Evolutionary conservation across 2,329 filamentous ascomycete genomes (phyloP).

Genomic region (Fusarium sp.): DNA sequence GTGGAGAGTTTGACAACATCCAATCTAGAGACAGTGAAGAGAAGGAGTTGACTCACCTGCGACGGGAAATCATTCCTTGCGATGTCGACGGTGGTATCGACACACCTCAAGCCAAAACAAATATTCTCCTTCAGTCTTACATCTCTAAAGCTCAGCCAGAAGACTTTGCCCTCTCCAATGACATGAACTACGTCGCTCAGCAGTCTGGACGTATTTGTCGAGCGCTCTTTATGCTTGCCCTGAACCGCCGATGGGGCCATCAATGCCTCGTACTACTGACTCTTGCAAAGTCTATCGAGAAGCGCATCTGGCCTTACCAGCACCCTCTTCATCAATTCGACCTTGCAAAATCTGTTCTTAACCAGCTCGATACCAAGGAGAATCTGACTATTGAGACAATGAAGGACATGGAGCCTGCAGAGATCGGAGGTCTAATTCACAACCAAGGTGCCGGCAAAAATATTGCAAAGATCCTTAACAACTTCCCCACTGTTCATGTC

Average conservation of each 20-base stretch:
- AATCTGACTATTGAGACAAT: conserved; percentile 81
- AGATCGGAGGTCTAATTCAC: conserved; percentile 91
- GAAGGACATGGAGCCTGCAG: conserved; percentile 91
- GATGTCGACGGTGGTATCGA: conserved; percentile 80
- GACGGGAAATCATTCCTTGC: conserved; percentile 78
- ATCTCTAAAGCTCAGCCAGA: conserved; percentile 90
- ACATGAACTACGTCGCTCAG: conserved; percentile 94
- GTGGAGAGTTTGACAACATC: conserved; percentile 97
- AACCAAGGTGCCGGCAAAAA: conserved; percentile 88
- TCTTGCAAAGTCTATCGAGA: conserved; percentile 96
- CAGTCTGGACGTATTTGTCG: conserved; percentile 95
- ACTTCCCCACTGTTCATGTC: conserved; percentile 91
- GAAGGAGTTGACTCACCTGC: conserved; percentile 83
- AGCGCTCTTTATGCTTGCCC: conserved; percentile 95
- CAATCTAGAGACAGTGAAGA: conserved; percentile 91
- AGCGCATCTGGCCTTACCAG: conserved; percentile 92
- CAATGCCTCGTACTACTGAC: conserved; percentile 93
- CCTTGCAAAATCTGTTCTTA: conserved; percentile 83
- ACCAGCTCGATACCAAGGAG: conserved; percentile 86
- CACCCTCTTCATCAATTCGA: conserved; percentile 97
- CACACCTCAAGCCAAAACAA: conserved; percentile 88
- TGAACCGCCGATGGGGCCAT: conserved; percentile 95
- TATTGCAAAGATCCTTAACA: conserved; percentile 83
- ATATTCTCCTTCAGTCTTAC: conserved; percentile 92
- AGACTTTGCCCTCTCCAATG: conserved; percentile 92